Evolutionary conservation across 148 eudicot species (phyloP).

Genomic region (Vaccinium macrocarpon): DNA sequence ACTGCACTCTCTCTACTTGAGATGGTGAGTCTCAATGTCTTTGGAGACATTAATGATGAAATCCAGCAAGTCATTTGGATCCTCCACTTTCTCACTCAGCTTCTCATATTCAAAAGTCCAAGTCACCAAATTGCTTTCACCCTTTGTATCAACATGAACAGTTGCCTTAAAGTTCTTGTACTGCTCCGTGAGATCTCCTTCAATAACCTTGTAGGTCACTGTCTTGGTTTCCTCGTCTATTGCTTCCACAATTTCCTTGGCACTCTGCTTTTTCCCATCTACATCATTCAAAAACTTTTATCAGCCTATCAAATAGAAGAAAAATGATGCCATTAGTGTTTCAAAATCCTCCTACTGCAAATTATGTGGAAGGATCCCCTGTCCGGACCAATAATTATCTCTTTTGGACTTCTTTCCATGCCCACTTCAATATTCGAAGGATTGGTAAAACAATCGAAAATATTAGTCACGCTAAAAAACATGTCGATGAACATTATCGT

Average conservation of each 20-base stretch:
- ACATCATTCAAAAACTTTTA: no score
- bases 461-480: neutral
- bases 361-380: neutral
- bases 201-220: neutral
- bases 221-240: neutral
- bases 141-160: neutral
- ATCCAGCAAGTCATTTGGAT: conserved; percentile 14
- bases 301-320: neutral
- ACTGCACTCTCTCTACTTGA: neutral
- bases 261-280: neutral
- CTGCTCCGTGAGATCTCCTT: neutral
- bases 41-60: neutral
- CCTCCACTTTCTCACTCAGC: conserved; percentile 10
- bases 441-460: no score
- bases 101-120: conserved; percentile 35
- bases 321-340: no score
- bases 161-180: neutral
- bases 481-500: no score
- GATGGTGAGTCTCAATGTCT: conserved; percentile 22
- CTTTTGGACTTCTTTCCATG: neutral
- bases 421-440: neutral
- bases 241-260: neutral
- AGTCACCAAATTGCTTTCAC: neutral
- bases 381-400: no score
- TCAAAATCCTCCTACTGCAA: neutral